A percentile compares a stretch with the other conserved stretches of the same genome.
phyloP scores from a whole-genome alignment of 148 eudicot species.

The Fagopyrum homotropicum region DNA sequence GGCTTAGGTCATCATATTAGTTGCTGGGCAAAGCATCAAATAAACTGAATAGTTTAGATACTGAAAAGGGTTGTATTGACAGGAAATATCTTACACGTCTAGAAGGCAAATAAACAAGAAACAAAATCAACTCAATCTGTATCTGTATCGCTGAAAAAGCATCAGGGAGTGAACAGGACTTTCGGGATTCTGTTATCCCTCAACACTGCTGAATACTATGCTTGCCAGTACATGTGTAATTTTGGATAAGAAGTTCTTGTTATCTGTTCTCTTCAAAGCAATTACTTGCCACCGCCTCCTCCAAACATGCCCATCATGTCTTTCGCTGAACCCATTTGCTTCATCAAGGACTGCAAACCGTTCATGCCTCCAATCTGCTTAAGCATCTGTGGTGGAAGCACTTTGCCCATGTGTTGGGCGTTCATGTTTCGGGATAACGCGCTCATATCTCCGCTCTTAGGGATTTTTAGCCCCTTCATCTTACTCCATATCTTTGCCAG shows the following conservation, averaged over 20 bases:
- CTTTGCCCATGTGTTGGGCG: constrained; percentile 84
- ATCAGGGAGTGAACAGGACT: not conserved
- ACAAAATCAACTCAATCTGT: not conserved
- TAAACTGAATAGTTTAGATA: not conserved
- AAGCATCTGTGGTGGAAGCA: constrained; percentile 81
- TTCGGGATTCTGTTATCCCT: not conserved
- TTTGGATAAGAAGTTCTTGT: not conserved
- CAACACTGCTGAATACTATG: not conserved
- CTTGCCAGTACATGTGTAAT: not conserved
- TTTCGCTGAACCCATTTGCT: constrained; percentile 79
- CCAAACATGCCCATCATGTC: constrained; percentile 98
- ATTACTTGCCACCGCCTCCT: constrained; percentile 36
- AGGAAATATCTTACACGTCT: not conserved
- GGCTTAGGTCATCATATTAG: too few species aligned
- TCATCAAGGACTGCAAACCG: constrained; percentile 76
- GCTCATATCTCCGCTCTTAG: constrained; percentile 93
- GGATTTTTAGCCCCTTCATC: constrained; percentile 95
- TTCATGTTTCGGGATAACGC: constrained; percentile 80
- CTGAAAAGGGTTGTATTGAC: not conserved
- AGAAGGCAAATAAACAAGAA: not conserved
- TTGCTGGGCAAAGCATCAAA: not conserved
- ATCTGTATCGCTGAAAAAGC: not conserved
- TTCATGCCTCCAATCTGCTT: constrained; percentile 94
- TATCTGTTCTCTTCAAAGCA: not conserved
- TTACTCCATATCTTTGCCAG: constrained; percentile 88